Base-by-base conservation (phyloP, 805 yeast genomes). In the Ogataea ganodermae region DNA sequence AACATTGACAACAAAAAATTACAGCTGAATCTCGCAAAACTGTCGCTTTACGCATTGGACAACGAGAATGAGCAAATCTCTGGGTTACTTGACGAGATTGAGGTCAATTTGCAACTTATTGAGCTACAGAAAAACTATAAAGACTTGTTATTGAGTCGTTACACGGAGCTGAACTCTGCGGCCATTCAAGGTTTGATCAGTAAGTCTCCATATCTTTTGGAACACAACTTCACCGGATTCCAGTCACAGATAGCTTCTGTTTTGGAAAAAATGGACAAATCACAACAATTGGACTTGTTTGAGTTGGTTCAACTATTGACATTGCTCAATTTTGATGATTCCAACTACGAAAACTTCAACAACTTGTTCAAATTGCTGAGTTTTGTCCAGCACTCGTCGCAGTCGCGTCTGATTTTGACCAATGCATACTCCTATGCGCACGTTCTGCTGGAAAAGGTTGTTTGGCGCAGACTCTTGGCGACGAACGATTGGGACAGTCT, bases 21-120 rank as follows among this genome's bases (percentile, higher is more conserved):
- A 18, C 81, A 81, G 53, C 72, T 83, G 49, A 84, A 89, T 47
- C 65, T 89, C 42, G 91, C 95, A 1, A 89, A 89, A 62, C 65
- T 90, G 18, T 68, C 88, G 2, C 71, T 79, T 1, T 59, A 86
- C 16, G 83, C 82, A 0, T 62, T 73, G 1, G 59, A 61, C 33
- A 23, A 41, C 3, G 50, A 47, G 4, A 59, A 54, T 4, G 56
- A 51, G 5, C 50, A 48, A n/a, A 39, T 51, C 52, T 37, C 57
- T 3, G 67, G 65, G 2, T 44, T 65, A 3, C 44, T 80, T 7
- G 61, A 59, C 14, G 74, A 73, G 7, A 74, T 85, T 24, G 84
- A 84, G 53, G 69, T 70, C 26, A 74, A 73, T 21, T 20, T 57
- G 23, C 53, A 47, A 18, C 6, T 53, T 16, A 46, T 60, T 30